Percentiles rank a stretch among this genome's conserved stretches.
Evolutionary conservation across 306 rosid genomes (phyloP).

Genomic region (Ammopiptanthus mongolicus): DNA sequence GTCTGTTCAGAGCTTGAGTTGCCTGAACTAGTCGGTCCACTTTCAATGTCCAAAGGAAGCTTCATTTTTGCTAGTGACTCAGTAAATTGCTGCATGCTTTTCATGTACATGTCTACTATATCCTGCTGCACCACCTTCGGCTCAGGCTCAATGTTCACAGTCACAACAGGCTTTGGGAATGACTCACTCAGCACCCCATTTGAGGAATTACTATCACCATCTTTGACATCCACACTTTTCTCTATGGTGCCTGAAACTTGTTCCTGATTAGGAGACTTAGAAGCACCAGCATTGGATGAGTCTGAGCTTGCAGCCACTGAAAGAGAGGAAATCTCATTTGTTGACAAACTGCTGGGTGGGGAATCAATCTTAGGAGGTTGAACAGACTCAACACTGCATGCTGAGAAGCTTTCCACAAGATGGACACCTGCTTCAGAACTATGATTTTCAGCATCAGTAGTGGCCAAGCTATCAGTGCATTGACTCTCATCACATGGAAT

Average conservation of each 20-base stretch:
- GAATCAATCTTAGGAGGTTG: slow-evolving; percentile 53
- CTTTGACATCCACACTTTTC: slow-evolving; percentile 39
- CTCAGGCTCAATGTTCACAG: slow-evolving; percentile 64
- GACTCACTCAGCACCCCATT: slow-evolving; percentile 40
- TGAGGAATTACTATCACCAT: slow-evolving; percentile 55
- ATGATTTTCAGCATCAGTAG: slow-evolving; percentile 45
- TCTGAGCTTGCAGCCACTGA: slow-evolving; percentile 47
- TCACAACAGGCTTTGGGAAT: slow-evolving; percentile 43
- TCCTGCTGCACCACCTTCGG: slow-evolving; percentile 87
- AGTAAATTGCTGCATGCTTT: slow-evolving; percentile 95
- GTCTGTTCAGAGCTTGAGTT: slow-evolving; percentile 76
- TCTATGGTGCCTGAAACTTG: slow-evolving; percentile 37
- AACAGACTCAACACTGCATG: slow-evolving; percentile 40
- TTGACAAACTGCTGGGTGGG: slow-evolving; percentile 60
- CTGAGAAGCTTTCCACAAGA: slow-evolving; percentile 50
- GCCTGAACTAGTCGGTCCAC: slow-evolving; percentile 64
- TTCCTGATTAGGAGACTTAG: slow-evolving; percentile 33
- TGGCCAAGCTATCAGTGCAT: slow-evolving; percentile 47
- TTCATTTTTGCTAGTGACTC: slow-evolving; percentile 97
- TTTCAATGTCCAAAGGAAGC: slow-evolving; percentile 83
- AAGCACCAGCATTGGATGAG: slow-evolving; percentile 32
- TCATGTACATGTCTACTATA: slow-evolving; percentile 92
- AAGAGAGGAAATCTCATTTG: slow-evolving; percentile 54
- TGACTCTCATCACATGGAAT: slow-evolving; percentile 60
- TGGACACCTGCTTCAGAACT: slow-evolving; percentile 47